Evolutionary conservation across 1,284 basidiomycete genomes (phyloP), one percentile per base, ranked within the genome.

Genomic region (Mrakiaceae sp.): DNA sequence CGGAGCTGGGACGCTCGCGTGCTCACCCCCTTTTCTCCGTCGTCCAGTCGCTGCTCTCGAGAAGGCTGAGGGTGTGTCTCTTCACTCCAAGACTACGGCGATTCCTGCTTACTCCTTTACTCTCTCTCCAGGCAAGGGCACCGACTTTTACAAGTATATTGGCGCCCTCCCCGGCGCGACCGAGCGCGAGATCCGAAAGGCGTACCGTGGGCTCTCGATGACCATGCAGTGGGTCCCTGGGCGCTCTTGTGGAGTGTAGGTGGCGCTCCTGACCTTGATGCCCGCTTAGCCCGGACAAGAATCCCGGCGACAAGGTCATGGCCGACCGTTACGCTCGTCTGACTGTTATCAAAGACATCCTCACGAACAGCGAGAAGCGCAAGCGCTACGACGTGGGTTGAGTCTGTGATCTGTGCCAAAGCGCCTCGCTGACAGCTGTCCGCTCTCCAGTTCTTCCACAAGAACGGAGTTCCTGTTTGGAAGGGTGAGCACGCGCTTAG

Each of bases 381-480:
- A 83, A 88, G 74, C 82, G 90, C 83, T 90, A 75, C 66, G 84
- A 80, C 58, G 72, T 77, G 66, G 68, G 74, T 62, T 0, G 9
- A n/a, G 10, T 11, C 9, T 51, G 9, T 9, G 39, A 16, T 4
- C 12, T 10, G 14, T 42, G 4, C 14, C 0, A 2, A 16, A 11
- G 11, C 39, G 49, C 40, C 42, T 10, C 53, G 27, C 42, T 51
- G 11, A 52, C 49, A 48, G 1, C n/a, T n/a, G 11, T 39, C 7
- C 0, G 11, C 44, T 47, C 10, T 14, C 70, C 87, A 93, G 76
- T 90, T 90, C 77, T 93, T 92, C 80, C 87, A 87, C 78, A 90
- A 90, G 76, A 90, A 91, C 68, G 90, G 90, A 49, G 90, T 93
- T 4, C 90, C 90, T 0, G 87, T 81, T 72, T 93, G 90, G 90